Percentiles rank a stretch among this genome's conserved stretches.
phyloP scores from a whole-genome alignment of 1,139 yeast species.

The Yamadazyma oceani region DNA sequence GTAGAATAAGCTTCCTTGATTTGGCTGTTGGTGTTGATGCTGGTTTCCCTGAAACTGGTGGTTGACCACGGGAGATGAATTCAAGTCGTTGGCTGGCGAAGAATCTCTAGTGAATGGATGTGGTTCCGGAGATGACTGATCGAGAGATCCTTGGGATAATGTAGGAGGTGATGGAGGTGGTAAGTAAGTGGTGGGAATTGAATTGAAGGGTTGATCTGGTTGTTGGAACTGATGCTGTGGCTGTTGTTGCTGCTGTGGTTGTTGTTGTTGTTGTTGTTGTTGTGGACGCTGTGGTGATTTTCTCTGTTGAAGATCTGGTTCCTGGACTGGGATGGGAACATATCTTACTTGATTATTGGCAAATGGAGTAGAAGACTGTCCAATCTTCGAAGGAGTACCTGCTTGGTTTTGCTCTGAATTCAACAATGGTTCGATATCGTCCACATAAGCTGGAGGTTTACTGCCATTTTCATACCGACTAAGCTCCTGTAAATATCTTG shows the following conservation, averaged over 20 bases:
- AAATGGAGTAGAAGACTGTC: conserved; percentile 10
- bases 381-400: not conserved
- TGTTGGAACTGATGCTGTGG: conserved; percentile 11
- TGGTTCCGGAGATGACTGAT: conserved; percentile 46
- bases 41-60: not conserved
- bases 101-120: conserved; percentile 25
- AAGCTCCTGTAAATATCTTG: conserved; percentile 45
- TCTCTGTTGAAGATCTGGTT: conserved; percentile 22
- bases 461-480: conserved; percentile 17
- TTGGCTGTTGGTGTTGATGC: not conserved
- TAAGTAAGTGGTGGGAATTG: conserved; percentile 25
- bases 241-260: conserved; percentile 10
- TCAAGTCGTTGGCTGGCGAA: conserved; percentile 23
- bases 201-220: conserved; percentile 9
- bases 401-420: conserved; percentile 7
- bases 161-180: conserved; percentile 51
- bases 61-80: conserved; percentile 28
- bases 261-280: conserved; percentile 9
- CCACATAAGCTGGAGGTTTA: conserved; percentile 30
- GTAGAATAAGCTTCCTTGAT: conserved; percentile 25
- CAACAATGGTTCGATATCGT: conserved; percentile 43
- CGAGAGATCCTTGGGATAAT: conserved; percentile 36
- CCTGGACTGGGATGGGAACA: conserved; percentile 45
- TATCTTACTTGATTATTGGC: conserved; percentile 22
- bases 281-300: conserved; percentile 10